These are phyloP conservation scores for Colletotrichum cereale DNA, from an alignment of 2,329 filamentous ascomycete species.

Conservation along the genomic window DNA sequence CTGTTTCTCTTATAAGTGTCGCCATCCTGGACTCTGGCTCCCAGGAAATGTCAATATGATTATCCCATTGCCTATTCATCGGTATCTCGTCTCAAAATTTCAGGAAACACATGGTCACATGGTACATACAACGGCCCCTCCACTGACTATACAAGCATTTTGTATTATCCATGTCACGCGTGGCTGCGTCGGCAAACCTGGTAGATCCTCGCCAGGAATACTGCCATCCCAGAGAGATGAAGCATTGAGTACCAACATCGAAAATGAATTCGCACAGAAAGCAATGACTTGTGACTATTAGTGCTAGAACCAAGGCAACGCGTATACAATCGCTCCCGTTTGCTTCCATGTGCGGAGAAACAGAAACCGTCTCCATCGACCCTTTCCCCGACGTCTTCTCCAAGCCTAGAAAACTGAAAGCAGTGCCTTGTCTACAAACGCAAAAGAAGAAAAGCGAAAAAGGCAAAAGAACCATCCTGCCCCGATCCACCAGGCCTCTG, in stretches of 20 bases:
- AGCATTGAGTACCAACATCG: not conserved
- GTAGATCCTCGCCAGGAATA: not conserved
- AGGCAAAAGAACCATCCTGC: too few relatives aligned
- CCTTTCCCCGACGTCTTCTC: not conserved
- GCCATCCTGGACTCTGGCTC: too few relatives aligned
- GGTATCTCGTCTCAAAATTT: too few relatives aligned
- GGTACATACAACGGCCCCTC: too few relatives aligned
- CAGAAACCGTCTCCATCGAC: not conserved
- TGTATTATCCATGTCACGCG: too few relatives aligned
- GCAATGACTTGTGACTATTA: not conserved
- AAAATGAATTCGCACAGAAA: not conserved
- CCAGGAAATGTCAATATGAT: too few relatives aligned
- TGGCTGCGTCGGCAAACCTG: too few relatives aligned
- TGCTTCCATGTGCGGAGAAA: not conserved
- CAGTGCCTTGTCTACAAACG: not conserved
- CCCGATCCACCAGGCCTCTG: not conserved
- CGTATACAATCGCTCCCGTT: not conserved
- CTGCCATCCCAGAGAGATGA: not conserved
- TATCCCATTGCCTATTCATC: too few relatives aligned
- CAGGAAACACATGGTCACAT: too few relatives aligned
- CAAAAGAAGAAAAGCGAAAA: too few relatives aligned
- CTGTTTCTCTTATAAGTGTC: too few relatives aligned
- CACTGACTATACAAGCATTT: too few relatives aligned
- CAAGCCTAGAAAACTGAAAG: not conserved
- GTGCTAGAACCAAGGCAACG: not conserved